Conservation (phyloP, 2,329 filamentous ascomycete species). For the Chaetomiaceae sp. region DNA sequence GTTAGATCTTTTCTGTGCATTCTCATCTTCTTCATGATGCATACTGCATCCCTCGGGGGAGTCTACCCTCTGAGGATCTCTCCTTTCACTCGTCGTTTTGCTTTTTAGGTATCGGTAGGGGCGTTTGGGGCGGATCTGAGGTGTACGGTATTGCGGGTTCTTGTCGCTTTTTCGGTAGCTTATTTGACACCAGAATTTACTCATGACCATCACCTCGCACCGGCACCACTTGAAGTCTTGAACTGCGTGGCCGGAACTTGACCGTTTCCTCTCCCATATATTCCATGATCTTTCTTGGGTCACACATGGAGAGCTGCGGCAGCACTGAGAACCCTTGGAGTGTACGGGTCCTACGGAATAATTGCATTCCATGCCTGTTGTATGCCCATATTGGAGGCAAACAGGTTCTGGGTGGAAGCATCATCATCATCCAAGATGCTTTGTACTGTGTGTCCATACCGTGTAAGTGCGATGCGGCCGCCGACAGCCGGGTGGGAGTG, state of each 20-base stretch:
- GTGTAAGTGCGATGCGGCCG: background rate
- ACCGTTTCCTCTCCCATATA: no score
- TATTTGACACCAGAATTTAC: slow-evolving; percentile 1
- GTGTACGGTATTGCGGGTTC: background rate
- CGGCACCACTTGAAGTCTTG: no score
- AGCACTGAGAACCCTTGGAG: no score
- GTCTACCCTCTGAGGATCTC: background rate
- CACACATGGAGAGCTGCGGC: no score
- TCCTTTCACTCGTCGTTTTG: background rate
- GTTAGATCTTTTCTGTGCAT: slow-evolving; percentile 9
- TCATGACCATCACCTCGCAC: background rate
- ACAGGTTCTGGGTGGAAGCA: no score
- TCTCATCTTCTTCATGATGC: background rate
- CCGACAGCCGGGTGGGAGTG: background rate
- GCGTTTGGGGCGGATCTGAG: background rate
- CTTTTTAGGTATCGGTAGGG: background rate
- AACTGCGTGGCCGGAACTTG: no score
- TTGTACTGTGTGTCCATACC: background rate
- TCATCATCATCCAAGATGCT: no score
- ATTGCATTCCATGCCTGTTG: no score
- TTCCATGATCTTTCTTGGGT: no score
- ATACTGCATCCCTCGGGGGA: background rate
- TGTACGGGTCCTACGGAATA: no score
- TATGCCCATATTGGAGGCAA: no score
- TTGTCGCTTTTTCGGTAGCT: background rate